A percentile compares a stretch with the other conserved stretches of the same genome.
These are phyloP conservation scores for Chrysoporthe austroafricana DNA, from an alignment of 2,329 filamentous ascomycete genomes.

Conservation along the genomic window DNA sequence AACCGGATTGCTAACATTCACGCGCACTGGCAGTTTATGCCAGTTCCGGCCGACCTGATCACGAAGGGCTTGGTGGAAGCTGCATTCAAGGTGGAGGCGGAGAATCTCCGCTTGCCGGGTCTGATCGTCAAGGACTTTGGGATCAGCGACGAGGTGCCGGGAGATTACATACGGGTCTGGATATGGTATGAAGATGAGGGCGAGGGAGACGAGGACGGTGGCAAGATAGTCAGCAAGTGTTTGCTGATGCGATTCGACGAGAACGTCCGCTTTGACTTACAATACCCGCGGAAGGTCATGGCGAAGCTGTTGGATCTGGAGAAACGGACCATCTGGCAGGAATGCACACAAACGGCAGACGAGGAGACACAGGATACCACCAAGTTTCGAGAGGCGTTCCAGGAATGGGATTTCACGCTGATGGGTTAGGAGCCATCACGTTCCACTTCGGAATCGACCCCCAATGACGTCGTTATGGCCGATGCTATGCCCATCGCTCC, in stretches of 20 bases:
- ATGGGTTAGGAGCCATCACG: slow-evolving; percentile 24
- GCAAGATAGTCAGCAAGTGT: slow-evolving; percentile 63
- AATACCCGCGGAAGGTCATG: slow-evolving; percentile 86
- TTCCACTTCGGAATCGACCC: background rate
- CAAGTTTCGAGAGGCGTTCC: slow-evolving; percentile 80
- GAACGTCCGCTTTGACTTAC: slow-evolving; percentile 80
- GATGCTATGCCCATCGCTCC: background rate
- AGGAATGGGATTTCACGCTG: slow-evolving; percentile 81
- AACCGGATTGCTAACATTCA: slow-evolving; percentile 81
- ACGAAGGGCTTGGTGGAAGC: slow-evolving; percentile 78
- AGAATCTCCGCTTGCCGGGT: slow-evolving; percentile 66
- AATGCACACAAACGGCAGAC: slow-evolving; percentile 74
- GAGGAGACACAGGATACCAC: slow-evolving; percentile 81
- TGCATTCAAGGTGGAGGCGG: slow-evolving; percentile 85
- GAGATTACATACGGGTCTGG: slow-evolving; percentile 82
- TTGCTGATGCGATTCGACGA: slow-evolving; percentile 75
- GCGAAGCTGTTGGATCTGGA: slow-evolving; percentile 86
- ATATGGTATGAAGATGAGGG: slow-evolving; percentile 69
- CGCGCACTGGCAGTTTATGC: slow-evolving; percentile 91
- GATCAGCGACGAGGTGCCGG: slow-evolving; percentile 52
- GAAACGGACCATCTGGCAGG: slow-evolving; percentile 79
- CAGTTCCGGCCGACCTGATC: slow-evolving; percentile 71
- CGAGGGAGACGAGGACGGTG: slow-evolving; percentile 45
- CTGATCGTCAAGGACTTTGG: slow-evolving; percentile 54
- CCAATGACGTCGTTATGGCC: slow-evolving; percentile 1